Evolutionary conservation across 2,329 filamentous ascomycete genomes (phyloP).

Genomic region (Microthyrium microscopicum): DNA sequence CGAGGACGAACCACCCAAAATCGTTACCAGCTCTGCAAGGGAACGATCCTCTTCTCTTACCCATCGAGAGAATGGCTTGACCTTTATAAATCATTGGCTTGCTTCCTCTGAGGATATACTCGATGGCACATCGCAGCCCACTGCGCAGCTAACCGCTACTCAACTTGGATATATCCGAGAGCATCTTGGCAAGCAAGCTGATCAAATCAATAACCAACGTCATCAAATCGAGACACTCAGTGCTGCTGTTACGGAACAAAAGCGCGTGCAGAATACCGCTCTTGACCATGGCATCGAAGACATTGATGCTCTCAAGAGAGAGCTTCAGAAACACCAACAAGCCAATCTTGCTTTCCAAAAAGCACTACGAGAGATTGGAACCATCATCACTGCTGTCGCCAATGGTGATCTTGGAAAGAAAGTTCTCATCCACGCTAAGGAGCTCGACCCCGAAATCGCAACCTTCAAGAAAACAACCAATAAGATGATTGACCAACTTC

Average conservation of each 20-base stretch:
- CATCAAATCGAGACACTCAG: constrained; percentile 75
- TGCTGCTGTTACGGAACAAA: constrained; percentile 70
- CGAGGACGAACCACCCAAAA: constrained; percentile 24
- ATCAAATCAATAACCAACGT: constrained; percentile 75
- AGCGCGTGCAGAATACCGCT: constrained; percentile 66
- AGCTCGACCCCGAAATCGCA: constrained; percentile 96
- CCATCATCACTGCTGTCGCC: constrained; percentile 91
- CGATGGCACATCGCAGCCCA: constrained; percentile 27
- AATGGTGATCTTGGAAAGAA: constrained; percentile 93
- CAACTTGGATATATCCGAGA: constrained; percentile 74
- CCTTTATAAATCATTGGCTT: constrained; percentile 34
- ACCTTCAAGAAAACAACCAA: constrained; percentile 98
- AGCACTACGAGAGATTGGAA: constrained; percentile 86
- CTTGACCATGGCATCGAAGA: constrained; percentile 68
- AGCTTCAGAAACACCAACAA: constrained; percentile 92
- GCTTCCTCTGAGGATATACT: constrained; percentile 35
- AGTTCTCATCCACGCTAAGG: constrained; percentile 83
- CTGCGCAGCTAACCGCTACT: constrained; percentile 54
- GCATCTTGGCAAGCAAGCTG: constrained; percentile 84
- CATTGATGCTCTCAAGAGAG: constrained; percentile 76
- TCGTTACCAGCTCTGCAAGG: constrained; percentile 14
- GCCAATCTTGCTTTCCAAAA: constrained; percentile 98
- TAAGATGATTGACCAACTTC: constrained; percentile 96
- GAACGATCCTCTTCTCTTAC: constrained; percentile 20
- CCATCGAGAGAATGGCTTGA: constrained; percentile 17